Evolutionary conservation across 192 early-diverging fungal species (phyloP).

Genomic region (Entomortierella lignicola): DNA sequence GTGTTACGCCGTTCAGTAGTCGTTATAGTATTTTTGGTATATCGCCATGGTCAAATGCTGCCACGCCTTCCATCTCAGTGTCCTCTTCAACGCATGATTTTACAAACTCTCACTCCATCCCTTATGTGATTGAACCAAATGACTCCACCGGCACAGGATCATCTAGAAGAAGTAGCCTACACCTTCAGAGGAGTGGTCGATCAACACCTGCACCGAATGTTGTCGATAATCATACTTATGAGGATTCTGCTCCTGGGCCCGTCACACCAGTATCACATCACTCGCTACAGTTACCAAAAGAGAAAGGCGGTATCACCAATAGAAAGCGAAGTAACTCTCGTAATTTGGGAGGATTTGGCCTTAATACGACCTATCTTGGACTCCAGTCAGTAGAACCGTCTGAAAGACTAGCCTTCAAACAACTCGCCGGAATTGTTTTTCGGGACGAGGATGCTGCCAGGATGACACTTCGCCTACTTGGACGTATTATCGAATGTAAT

Average conservation of each 20-base stretch:
- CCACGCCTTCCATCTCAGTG: conserved; percentile 27
- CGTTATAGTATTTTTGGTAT: conserved; percentile 50
- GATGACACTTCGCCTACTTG: conserved; percentile 53
- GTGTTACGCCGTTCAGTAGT: background rate
- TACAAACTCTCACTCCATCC: background rate
- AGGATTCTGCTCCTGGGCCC: conserved; percentile 6
- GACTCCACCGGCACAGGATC: conserved; percentile 24
- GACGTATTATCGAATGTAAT: conserved; percentile 39
- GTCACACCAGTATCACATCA: background rate
- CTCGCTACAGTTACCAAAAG: conserved; percentile 9
- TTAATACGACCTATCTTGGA: conserved; percentile 52
- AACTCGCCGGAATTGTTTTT: conserved; percentile 52
- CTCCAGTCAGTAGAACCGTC: conserved; percentile 41
- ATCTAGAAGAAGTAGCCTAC: conserved; percentile 25
- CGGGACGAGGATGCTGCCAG: conserved; percentile 54
- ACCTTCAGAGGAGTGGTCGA: conserved; percentile 20
- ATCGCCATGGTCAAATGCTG: conserved; percentile 37
- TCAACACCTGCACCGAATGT: conserved; percentile 18
- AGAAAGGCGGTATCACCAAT: conserved; percentile 24
- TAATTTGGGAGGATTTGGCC: conserved; percentile 54
- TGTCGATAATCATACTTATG: background rate
- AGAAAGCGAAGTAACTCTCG: conserved; percentile 56
- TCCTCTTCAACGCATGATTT: conserved; percentile 21
- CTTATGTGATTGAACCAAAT: conserved; percentile 8
- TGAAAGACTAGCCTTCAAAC: conserved; percentile 44